Evolutionary conservation across 805 yeast species (phyloP), one percentile per base, ranked within the genome.

Genomic region (Candida sithepensis): DNA sequence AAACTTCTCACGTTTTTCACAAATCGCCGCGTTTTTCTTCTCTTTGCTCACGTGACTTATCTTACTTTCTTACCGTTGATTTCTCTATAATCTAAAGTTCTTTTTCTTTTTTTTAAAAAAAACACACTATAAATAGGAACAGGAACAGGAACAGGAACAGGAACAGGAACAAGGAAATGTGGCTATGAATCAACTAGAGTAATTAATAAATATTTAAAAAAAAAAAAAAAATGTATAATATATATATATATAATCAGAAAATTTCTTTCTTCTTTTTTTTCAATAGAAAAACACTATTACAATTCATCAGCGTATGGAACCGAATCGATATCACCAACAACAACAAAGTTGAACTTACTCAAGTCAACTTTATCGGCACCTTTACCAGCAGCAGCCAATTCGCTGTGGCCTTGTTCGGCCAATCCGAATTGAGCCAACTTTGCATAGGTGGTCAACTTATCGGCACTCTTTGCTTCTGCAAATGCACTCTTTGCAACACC

Each of bases 221-320:
- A 26, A 26, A 26, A 26, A 26, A 8, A 8, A 26, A 26, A 26
- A 8, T 26, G 12, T 26, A 8, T 26, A 26, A 8, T 8, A 34
- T 18, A 16, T 34, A 16, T 34, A 21, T 19, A 32, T 20, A 26
- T 19, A 30, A 14, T 5, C 12, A 20, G 22, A n/a, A 16, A 8
- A 16, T 41, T 16, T 45, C 7, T 14, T 13, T 28, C 39, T 48
- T 13, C 48, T 32, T 32, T 32, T 32, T 32, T 10, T 32, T 32
- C n/a, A 32, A 13, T 12, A 13, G 12, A 26, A 44, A 12, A 28
- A 46, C 36, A 47, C 43, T 68, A n/a, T n/a, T 85, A 87, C 72
- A 92, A 84, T 75, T 94, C 97, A 69, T 86, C 90, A 61, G 85
- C 84, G 69, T 76, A 86, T 63, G 99, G 97, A 73, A 92, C 81